Base-by-base conservation (phyloP, 2,329 filamentous ascomycete genomes). In the Paraconiothyrium sp. region DNA sequence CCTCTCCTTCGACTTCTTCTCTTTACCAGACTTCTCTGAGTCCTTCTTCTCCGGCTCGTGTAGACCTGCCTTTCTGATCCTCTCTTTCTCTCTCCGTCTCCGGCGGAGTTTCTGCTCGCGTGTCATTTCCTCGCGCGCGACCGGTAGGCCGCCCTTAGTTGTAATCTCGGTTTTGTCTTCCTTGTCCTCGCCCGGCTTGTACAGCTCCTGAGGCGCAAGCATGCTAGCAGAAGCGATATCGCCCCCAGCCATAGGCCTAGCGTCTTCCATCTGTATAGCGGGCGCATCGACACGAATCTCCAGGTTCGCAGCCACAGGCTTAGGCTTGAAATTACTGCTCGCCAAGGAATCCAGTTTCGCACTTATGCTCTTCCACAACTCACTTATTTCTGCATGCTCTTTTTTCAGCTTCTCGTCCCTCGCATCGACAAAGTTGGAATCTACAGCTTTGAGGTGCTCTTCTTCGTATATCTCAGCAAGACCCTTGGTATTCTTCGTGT, bases 301-400 rank as follows among this genome's bases (percentile, higher is more conserved):
- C 65, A 99, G 87, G 49, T 88, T 88, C n/a, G 92, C 88, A 55
- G 90, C 90, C 1, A 90, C 86, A 11, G 92, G 90, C 82, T 94
- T 96, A 57, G 95, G 95, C 79, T 92, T 94, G 86, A 97, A 97
- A 81, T 97, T 92, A 90, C 93, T 97, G 77, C 92, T 97, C 79
- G 90, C 94, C 65, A 99, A 88, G 30, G 92, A 88, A 79, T 99
- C 95, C 58, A 99, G 88, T 65, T 92, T 92, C 49, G 86, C 87
- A 72, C 87, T 89, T 57, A 97, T 85, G 39, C 92, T 90, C 69
- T 88, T 91, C 93, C 95, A 99, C 72, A 97, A 83, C 34, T 84
- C 84, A 71, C 90, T 89, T 57, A 98, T 91, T 75, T 97, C 93
- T 61, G 87, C 86, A 79, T 97, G 93, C 72, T 96, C 92, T 64